Percentiles rank a stretch among this genome's conserved stretches.
Evolutionary conservation across 345 rosid species (phyloP).

Genomic region (Stellera chamaejasme): DNA sequence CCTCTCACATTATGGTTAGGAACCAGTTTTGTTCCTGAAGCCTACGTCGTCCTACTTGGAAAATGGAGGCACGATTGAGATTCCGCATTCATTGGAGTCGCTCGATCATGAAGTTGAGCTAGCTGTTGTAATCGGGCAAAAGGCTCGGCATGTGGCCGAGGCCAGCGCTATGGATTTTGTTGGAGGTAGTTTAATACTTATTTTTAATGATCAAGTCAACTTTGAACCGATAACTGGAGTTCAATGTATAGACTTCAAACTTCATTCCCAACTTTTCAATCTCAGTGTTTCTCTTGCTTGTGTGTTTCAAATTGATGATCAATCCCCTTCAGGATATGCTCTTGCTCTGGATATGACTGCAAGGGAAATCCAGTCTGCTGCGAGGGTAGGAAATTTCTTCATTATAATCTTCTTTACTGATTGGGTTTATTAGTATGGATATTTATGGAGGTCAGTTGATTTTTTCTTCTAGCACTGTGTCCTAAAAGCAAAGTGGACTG

Average conservation of each 20-base stretch:
- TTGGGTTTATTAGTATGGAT: no score
- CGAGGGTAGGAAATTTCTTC: slow-evolving; percentile 45
- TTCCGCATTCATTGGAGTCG: slow-evolving; percentile 66
- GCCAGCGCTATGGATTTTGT: slow-evolving; percentile 76
- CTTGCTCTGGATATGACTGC: slow-evolving; percentile 95
- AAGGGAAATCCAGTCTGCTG: slow-evolving; percentile 74
- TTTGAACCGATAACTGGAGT: background rate
- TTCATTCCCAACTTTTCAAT: background rate
- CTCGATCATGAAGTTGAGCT: slow-evolving; percentile 95
- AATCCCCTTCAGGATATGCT: slow-evolving; percentile 56
- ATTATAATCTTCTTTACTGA: background rate
- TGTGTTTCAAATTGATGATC: slow-evolving; percentile 2
- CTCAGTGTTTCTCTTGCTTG: background rate
- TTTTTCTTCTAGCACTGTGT: no score
- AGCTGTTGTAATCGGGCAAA: slow-evolving; percentile 69
- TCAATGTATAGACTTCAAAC: background rate
- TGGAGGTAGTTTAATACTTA: slow-evolving; percentile 36
- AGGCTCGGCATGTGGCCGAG: slow-evolving; percentile 79
- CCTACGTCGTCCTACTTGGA: slow-evolving; percentile 88
- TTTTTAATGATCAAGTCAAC: background rate
- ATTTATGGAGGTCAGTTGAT: no score
- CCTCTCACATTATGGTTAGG: slow-evolving; percentile 25
- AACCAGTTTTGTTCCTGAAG: slow-evolving; percentile 80
- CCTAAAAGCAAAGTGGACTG: no score
- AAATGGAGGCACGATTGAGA: slow-evolving; percentile 85